A percentile compares a stretch with the other conserved stretches of the same genome.
phyloP scores from a whole-genome alignment of 768 basidiomycete genomes.

The Rhodotorula paludigena region DNA sequence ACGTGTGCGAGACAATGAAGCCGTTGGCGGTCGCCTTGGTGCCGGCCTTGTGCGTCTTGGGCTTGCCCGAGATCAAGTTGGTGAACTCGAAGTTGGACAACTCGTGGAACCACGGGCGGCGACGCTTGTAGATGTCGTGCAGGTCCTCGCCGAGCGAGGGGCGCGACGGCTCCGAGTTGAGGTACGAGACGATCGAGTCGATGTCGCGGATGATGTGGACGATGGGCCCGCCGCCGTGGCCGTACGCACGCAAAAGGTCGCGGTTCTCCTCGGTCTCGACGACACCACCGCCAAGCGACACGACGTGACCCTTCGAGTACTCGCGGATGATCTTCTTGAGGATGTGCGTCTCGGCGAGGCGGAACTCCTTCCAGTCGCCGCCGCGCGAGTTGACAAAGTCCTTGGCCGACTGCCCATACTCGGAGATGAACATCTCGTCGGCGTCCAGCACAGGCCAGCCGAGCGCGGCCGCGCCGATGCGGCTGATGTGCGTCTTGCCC shows the following conservation, averaged over 20 bases:
- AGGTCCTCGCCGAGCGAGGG: slow-evolving; percentile 86
- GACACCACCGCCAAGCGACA: slow-evolving; percentile 90
- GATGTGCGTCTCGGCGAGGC: slow-evolving; percentile 66
- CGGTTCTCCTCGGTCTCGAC: slow-evolving; percentile 78
- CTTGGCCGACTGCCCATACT: slow-evolving; percentile 36
- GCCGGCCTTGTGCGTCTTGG: slow-evolving; percentile 19
- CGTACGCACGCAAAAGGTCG: slow-evolving; percentile 58
- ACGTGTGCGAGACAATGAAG: slow-evolving; percentile 28
- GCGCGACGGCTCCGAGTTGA: slow-evolving; percentile 67
- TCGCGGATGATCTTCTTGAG: slow-evolving; percentile 63
- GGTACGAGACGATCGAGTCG: slow-evolving; percentile 69
- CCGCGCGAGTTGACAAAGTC: slow-evolving; percentile 66
- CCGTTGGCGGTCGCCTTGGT: slow-evolving; percentile 30
- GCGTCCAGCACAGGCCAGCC: slow-evolving; percentile 77
- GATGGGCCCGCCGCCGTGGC: slow-evolving; percentile 53
- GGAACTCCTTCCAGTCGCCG: slow-evolving; percentile 84
- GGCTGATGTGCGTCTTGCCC: slow-evolving; percentile 85
- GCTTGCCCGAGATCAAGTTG: slow-evolving; percentile 57
- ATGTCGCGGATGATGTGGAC: slow-evolving; percentile 73
- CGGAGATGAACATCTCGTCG: slow-evolving; percentile 51
- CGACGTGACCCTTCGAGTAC: slow-evolving; percentile 61
- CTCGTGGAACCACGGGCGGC: slow-evolving; percentile 79
- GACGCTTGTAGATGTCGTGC: slow-evolving; percentile 72
- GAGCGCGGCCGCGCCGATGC: slow-evolving; percentile 66
- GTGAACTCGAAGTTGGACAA: slow-evolving; percentile 76